A percentile compares a stretch with the other conserved stretches of the same genome.
These are phyloP conservation scores for Chloris gayana DNA, from an alignment of 176 grass and related monocot genomes.

Conservation along the genomic window DNA sequence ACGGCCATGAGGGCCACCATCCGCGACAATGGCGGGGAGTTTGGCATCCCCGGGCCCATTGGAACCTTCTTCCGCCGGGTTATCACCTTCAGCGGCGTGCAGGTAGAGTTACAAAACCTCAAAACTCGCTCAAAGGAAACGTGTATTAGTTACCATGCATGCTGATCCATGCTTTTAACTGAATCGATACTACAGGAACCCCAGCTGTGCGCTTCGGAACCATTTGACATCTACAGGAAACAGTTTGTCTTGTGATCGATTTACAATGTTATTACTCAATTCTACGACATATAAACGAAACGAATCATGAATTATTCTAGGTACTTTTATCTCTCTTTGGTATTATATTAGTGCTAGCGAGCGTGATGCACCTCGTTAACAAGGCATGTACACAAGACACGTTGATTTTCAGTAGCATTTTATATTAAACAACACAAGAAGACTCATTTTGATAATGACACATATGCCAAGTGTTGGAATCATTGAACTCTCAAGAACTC, in stretches of 20 bases:
- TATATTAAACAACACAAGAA: too few relatives aligned
- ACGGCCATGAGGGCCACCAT: slow-evolving; percentile 34
- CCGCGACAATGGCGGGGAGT: slow-evolving; percentile 41
- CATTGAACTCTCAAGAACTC: too few relatives aligned
- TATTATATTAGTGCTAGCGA: too few relatives aligned
- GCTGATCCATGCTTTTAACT: neutral
- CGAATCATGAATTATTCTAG: neutral
- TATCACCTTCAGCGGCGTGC: slow-evolving; percentile 50
- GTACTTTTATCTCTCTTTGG: neutral
- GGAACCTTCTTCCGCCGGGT: slow-evolving; percentile 50
- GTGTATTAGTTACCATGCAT: neutral
- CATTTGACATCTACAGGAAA: slow-evolving; percentile 54
- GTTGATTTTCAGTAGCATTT: too few relatives aligned
- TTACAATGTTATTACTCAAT: neutral
- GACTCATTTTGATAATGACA: too few relatives aligned
- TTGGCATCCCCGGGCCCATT: slow-evolving; percentile 51
- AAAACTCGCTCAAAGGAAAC: neutral
- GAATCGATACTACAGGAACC: slow-evolving; percentile 36
- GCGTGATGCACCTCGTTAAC: too few relatives aligned
- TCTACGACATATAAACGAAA: neutral
- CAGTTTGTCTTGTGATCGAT: slow-evolving; percentile 18
- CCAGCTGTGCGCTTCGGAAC: slow-evolving; percentile 47
- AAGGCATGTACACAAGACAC: too few relatives aligned
- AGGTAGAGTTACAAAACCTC: neutral
- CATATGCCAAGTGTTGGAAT: too few relatives aligned